Evolutionary conservation across 495 filamentous ascomycete genomes (phyloP).

Genomic region (Peziza echinospora): DNA sequence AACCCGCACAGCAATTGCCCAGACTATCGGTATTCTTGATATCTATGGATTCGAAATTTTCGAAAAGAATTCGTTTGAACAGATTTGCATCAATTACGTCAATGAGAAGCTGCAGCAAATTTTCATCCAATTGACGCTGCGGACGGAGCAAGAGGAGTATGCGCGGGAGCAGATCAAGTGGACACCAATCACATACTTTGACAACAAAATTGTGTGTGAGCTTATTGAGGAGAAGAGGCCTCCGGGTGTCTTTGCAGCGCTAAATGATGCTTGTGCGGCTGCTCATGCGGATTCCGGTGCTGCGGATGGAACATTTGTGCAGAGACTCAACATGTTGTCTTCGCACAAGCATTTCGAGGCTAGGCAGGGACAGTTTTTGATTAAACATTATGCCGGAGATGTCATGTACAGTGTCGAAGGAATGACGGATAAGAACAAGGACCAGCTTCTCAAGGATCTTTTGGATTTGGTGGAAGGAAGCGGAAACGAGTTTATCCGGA

Average conservation of each 20-base stretch:
- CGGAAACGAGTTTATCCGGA: slow-evolving; percentile 64
- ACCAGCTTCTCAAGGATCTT: slow-evolving; percentile 84
- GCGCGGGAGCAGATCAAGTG: slow-evolving; percentile 89
- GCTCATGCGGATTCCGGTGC: slow-evolving; percentile 87
- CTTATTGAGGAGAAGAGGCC: slow-evolving; percentile 84
- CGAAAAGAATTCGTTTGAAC: slow-evolving; percentile 96
- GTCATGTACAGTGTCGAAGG: slow-evolving; percentile 87
- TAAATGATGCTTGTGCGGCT: slow-evolving; percentile 95
- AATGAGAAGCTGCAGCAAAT: slow-evolving; percentile 99
- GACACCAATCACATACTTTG: slow-evolving; percentile 98
- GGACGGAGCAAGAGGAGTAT: slow-evolving; percentile 96
- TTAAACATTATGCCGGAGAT: slow-evolving; percentile 98
- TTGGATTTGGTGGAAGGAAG: slow-evolving; percentile 70
- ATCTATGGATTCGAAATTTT: slow-evolving; percentile 99
- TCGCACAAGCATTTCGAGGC: slow-evolving; percentile 78
- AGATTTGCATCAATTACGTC: slow-evolving; percentile 99
- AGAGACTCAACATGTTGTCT: slow-evolving; percentile 67
- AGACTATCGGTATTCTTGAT: slow-evolving; percentile 92
- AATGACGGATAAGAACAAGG: slow-evolving; percentile 99
- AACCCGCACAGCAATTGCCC: slow-evolving; percentile 49
- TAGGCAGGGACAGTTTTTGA: slow-evolving; percentile 86
- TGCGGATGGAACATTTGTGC: slow-evolving; percentile 88
- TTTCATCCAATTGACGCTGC: slow-evolving; percentile 93
- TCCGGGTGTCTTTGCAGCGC: slow-evolving; percentile 78
- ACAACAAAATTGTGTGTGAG: slow-evolving; percentile 98